Evolutionary conservation across 1,284 basidiomycete genomes (phyloP).

Genomic region (Volvariella volvacea): DNA sequence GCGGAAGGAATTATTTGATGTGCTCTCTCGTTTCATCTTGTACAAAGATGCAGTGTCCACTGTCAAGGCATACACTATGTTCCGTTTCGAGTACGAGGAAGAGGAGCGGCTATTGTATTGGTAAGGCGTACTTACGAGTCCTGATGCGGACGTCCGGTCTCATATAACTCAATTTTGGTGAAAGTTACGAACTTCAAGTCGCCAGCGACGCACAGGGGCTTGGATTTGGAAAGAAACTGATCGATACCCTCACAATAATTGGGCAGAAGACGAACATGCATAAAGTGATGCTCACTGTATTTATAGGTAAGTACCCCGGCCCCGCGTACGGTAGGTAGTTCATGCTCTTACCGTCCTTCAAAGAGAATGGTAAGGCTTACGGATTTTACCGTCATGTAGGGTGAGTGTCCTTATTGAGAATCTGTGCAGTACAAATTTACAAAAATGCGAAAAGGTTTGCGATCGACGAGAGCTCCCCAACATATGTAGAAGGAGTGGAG

Average conservation of each 20-base stretch:
- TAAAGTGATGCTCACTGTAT: slow-evolving; percentile 66
- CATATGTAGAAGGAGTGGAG: slow-evolving; percentile 35
- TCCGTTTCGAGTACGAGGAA: slow-evolving; percentile 67
- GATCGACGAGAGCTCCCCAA: slow-evolving; percentile 46
- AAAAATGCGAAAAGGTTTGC: slow-evolving; percentile 35
- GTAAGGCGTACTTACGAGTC: slow-evolving; percentile 30
- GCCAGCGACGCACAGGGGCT: slow-evolving; percentile 30
- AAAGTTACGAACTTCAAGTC: slow-evolving; percentile 72
- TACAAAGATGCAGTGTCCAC: slow-evolving; percentile 25
- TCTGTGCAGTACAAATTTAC: neutral
- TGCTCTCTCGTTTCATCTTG: slow-evolving; percentile 48
- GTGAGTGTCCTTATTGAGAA: slow-evolving; percentile 25
- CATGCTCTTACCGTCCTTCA: slow-evolving; percentile 1
- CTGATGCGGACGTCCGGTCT: neutral
- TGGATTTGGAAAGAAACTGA: slow-evolving; percentile 52
- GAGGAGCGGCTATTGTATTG: slow-evolving; percentile 58
- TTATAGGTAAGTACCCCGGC: slow-evolving; percentile 47
- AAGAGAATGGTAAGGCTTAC: slow-evolving; percentile 51
- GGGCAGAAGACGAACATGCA: slow-evolving; percentile 50
- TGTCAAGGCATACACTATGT: slow-evolving; percentile 51
- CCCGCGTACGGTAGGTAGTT: neutral
- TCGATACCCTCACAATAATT: slow-evolving; percentile 42
- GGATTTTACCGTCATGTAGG: slow-evolving; percentile 51
- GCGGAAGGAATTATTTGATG: slow-evolving; percentile 52
- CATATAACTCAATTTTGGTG: too few species aligned